Percentiles rank a stretch among this genome's conserved stretches.
These are phyloP conservation scores for Cardamine resedifolia DNA, from an alignment of 345 rosid species.

Conservation along the genomic window DNA sequence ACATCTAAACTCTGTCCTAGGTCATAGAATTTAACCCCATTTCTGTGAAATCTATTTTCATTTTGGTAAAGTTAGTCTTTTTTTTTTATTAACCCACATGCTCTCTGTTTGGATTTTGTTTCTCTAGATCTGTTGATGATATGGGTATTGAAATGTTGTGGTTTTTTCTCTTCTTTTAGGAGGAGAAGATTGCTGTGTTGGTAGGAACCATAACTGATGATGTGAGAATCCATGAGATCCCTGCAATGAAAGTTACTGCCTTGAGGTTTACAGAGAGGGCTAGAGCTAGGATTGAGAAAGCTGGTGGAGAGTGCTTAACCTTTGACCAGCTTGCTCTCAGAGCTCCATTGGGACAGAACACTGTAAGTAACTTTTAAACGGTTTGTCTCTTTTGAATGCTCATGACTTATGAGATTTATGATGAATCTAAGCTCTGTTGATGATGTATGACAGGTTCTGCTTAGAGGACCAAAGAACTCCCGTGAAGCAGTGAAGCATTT, in stretches of 20 bases:
- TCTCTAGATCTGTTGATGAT: background rate
- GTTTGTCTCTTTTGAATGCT: background rate
- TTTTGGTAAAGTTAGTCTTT: background rate
- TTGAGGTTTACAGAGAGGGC: slow-evolving; percentile 88
- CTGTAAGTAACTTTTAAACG: slow-evolving; percentile 43
- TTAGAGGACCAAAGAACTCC: slow-evolving; percentile 88
- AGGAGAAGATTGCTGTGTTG: slow-evolving; percentile 71
- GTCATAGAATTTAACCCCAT: no score
- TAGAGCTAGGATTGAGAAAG: slow-evolving; percentile 91
- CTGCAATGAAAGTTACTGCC: slow-evolving; percentile 75
- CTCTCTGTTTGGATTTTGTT: background rate
- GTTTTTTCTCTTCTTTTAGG: slow-evolving; percentile 35
- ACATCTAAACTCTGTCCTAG: background rate
- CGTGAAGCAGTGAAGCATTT: slow-evolving; percentile 97
- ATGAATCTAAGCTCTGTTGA: background rate
- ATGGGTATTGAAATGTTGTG: background rate
- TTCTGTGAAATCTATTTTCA: background rate
- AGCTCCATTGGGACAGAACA: slow-evolving; percentile 97
- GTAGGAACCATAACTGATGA: slow-evolving; percentile 90
- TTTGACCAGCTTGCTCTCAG: slow-evolving; percentile 87
- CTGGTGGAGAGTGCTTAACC: slow-evolving; percentile 94
- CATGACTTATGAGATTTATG: background rate
- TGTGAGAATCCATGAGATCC: slow-evolving; percentile 75
- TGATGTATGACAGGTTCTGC: slow-evolving; percentile 53
- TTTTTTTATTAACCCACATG: no score